These are phyloP conservation scores for Iris pallida DNA, from an alignment of 116 monocot species.

Conservation along the genomic window DNA sequence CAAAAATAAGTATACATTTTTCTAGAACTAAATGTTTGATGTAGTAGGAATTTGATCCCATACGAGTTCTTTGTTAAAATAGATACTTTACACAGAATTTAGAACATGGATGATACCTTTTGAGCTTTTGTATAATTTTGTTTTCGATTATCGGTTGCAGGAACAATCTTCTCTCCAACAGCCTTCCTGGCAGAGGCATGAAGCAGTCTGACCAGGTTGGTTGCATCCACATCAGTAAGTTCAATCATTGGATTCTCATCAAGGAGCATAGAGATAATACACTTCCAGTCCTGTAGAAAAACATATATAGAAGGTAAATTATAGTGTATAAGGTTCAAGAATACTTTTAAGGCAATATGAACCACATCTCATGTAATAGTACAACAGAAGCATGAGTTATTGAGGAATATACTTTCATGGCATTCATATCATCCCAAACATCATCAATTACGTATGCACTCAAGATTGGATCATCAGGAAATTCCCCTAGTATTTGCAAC, in stretches of 20 bases:
- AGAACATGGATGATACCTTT: constrained; percentile 41
- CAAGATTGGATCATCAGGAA: constrained; percentile 89
- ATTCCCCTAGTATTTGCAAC: constrained; percentile 91
- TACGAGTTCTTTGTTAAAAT: no score
- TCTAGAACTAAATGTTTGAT: no score
- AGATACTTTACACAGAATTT: no score
- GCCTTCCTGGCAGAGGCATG: constrained; percentile 84
- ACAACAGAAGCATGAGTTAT: neutral
- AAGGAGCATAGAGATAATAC: constrained; percentile 88
- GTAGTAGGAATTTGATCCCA: no score
- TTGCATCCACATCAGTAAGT: constrained; percentile 84
- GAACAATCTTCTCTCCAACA: constrained; percentile 96
- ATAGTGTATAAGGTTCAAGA: neutral
- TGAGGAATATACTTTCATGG: constrained; percentile 68
- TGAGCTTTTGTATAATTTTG: constrained; percentile 77
- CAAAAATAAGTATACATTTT: no score
- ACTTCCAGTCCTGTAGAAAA: constrained; percentile 83
- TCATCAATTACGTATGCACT: constrained; percentile 97
- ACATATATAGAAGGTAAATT: neutral
- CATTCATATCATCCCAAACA: constrained; percentile 99
- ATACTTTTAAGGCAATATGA: no score
- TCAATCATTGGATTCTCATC: constrained; percentile 76
- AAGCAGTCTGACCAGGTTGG: constrained; percentile 84
- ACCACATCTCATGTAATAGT: neutral
- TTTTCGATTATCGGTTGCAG: constrained; percentile 71